Conservation (phyloP, 2,329 filamentous ascomycete genomes). For the Nigrospora oryzae region DNA sequence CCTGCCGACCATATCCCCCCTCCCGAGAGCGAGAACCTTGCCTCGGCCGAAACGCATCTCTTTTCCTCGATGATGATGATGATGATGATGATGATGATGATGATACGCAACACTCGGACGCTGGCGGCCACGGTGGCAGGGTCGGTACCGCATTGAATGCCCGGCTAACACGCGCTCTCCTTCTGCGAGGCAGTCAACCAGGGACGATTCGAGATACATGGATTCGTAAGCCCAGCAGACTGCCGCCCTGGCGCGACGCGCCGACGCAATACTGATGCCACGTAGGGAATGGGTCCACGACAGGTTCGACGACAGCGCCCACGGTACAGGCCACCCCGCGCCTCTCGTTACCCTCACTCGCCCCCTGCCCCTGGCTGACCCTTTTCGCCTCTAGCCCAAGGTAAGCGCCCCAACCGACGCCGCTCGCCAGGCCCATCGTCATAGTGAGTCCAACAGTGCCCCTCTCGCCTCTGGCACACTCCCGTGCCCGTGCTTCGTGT, state of each 20-base stretch:
- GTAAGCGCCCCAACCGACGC: slow-evolving; percentile 9
- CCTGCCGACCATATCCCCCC: too few species aligned
- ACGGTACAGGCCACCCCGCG: slow-evolving; percentile 35
- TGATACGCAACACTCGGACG: background rate
- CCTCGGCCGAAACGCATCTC: too few species aligned
- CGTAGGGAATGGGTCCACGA: slow-evolving; percentile 89
- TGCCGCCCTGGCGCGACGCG: background rate
- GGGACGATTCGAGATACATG: slow-evolving; percentile 57
- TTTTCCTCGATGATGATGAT: background rate
- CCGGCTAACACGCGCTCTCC: slow-evolving; percentile 42
- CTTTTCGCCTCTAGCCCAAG: slow-evolving; percentile 1
- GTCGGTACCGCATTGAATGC: slow-evolving; percentile 25
- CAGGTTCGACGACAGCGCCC: slow-evolving; percentile 61
- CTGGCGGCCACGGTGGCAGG: too few species aligned
- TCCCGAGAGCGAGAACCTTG: too few species aligned
- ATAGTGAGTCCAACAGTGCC: background rate
- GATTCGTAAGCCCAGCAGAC: slow-evolving; percentile 49
- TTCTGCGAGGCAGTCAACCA: slow-evolving; percentile 33
- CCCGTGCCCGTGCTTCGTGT: too few species aligned
- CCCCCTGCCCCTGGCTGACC: slow-evolving; percentile 5
- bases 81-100: too few species aligned
- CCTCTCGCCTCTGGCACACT: background rate
- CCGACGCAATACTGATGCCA: slow-evolving; percentile 1
- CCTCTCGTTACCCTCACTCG: background rate
- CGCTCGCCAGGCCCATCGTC: slow-evolving; percentile 28